A percentile compares a stretch with the other conserved stretches of the same genome.
phyloP scores from a whole-genome alignment of 331 rosid species.

The Ulmus americana region DNA sequence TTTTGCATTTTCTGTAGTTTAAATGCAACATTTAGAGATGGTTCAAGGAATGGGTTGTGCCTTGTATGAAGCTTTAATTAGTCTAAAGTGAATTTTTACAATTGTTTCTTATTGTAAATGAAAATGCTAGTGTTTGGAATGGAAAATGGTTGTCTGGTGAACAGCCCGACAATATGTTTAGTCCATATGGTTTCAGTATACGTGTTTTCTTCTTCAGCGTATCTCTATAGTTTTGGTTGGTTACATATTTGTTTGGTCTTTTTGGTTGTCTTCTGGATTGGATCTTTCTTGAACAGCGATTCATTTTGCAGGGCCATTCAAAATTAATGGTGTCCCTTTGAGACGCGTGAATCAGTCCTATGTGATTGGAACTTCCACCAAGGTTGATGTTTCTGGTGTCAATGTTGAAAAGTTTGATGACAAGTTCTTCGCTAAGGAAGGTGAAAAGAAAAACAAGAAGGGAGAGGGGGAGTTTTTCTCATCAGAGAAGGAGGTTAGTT shows the following conservation, averaged over 20 bases:
- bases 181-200: no score
- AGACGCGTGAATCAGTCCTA: conserved; percentile 33
- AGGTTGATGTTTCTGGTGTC: conserved; percentile 29
- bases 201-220: no score
- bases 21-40: no score
- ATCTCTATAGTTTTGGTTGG: no score
- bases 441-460: conserved; percentile 23
- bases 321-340: conserved; percentile 32
- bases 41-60: no score
- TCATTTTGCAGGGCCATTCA: conserved; percentile 21
- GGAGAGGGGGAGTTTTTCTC: conserved; percentile 31
- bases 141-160: no score
- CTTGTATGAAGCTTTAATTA: no score
- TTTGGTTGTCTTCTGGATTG: background rate
- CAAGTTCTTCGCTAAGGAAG: conserved; percentile 27
- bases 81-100: no score
- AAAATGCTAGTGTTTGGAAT: no score
- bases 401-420: conserved; percentile 29
- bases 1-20: no score
- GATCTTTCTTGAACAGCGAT: background rate
- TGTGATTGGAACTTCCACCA: conserved; percentile 29
- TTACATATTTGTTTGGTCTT: background rate
- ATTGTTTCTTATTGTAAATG: no score
- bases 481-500: conserved; percentile 28
- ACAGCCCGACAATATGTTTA: no score